Base-by-base conservation (phyloP, 1,284 basidiomycete species). In the Clitocybe nebularis region DNA sequence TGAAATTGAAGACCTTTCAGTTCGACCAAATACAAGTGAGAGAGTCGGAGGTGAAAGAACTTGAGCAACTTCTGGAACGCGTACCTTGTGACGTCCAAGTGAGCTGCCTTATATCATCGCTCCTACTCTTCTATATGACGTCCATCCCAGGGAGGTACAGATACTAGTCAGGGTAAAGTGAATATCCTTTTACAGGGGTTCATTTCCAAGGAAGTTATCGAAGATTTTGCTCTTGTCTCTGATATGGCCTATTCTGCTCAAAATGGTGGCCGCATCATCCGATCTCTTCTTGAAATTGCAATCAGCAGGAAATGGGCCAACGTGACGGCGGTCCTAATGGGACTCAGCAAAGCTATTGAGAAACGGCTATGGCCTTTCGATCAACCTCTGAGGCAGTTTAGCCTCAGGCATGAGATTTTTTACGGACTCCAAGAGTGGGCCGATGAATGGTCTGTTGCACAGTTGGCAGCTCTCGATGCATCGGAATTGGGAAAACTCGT, bases 181-280 rank as follows among this genome's bases (percentile, higher is more conserved):
- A 99, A 97, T 62, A 91, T 99, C 45, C 74, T 99, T 23, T 72
- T 99, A 19, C 96, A 99, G 66, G 88, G 84, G 3, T 89, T 83
- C 62, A 92, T 99, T 48, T 97, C 93, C 17, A 71, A 77, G 40
- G 75, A 81, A 16, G 74, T 72, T 33, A 72, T 98, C 17, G 89
- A 97, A 47, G 96, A 99, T 66, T 99, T 98, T 61, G 96, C 96
- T 6, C 72, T 99, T 39, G 88, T 99, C 1, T 99, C 95, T 0
- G 96, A 99, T 61, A 87, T 84, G 54, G 92, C 86, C 3, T 99
- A 97, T 58, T 90, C 84, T 28, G 89, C 90, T 21, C 91, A 93
- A 56, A 99, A 99, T 57, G 91, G 89, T 5, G 93, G 89, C 5
- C 89, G 96, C 50, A 97, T 99, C 55, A 79, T 93, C 44, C 84